Evolutionary conservation across 257 asterid genomes (phyloP), one percentile per base, ranked within the genome.

Genomic region (Solanum chmielewskii): DNA sequence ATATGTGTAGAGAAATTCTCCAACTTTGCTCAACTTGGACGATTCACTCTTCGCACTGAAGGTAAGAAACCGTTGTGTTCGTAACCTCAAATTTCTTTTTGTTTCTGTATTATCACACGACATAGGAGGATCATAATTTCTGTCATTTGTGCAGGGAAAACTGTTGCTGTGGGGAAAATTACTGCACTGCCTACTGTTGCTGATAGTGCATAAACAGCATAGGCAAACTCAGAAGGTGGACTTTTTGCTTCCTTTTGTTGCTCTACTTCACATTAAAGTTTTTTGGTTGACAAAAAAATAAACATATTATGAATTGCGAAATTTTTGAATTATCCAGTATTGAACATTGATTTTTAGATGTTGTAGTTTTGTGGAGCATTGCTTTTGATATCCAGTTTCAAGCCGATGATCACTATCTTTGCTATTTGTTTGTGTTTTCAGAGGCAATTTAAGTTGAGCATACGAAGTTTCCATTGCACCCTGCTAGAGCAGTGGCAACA

Each of bases 31-130:
- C 99, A 97, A 75, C 94, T 97, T 69, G 99, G 99, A 59, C 91
- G 99, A 88, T 97, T 97, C 91, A 96, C 99, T 81, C 99, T 97
- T 86, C 99, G 99, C 62, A 93, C 98, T 16, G 99, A 97, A 95
- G 99, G 99, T 94, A 81, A 84, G 87, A 56, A 20, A 47, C 69
- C 62, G 71, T 88, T 77, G 77, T 37, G 31, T 18, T 83, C 83
- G 83, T 85, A 87, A 60, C 47, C 77, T 11, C 16, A 42, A 39
- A 33, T 89, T 42, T 83, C 37, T 62, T 29, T 37, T 49, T 52
- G n/a, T 31, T 25, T 25, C 75, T 84, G 73, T 42, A 84, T 15
- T 9, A 52, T 71, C 70, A 44, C 21, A 27, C 25, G 62, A 33
- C 41, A 85, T 64, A 29, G 42, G 37, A 84, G 49, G 42, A 84